A percentile compares a stretch with the other conserved stretches of the same genome.
Evolutionary conservation across 352 stramenopile species (phyloP).

Genomic region (Phytophthora tubulina): DNA sequence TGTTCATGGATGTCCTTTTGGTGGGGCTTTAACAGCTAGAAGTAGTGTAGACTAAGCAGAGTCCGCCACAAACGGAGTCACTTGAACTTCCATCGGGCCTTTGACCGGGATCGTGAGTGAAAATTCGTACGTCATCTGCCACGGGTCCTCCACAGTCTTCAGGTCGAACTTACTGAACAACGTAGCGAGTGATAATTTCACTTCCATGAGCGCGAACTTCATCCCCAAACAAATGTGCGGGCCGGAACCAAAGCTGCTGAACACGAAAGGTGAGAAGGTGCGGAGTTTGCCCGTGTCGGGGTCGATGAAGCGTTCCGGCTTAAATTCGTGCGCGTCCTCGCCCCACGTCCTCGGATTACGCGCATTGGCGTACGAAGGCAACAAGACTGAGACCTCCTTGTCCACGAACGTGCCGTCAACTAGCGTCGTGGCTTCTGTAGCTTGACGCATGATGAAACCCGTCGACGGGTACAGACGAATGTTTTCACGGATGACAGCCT

Average conservation of each 20-base stretch:
- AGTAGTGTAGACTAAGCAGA: background rate
- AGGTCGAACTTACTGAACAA: conserved; percentile 56
- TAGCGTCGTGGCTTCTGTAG: conserved; percentile 44
- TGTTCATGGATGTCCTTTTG: conserved; percentile 6
- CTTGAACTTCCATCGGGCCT: conserved; percentile 1
- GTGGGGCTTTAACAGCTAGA: conserved; percentile 1
- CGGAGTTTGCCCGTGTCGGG: conserved; percentile 8
- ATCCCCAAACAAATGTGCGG: conserved; percentile 60
- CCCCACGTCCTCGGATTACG: conserved; percentile 11
- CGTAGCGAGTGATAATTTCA: conserved; percentile 58
- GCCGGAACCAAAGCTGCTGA: conserved; percentile 51
- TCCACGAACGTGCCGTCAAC: conserved; percentile 59
- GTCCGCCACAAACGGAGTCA: background rate
- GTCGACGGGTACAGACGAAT: conserved; percentile 67
- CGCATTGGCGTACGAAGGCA: conserved; percentile 4
- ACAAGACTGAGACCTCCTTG: conserved; percentile 11
- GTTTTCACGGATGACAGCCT: conserved; percentile 62
- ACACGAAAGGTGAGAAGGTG: conserved; percentile 7
- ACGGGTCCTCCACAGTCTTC: conserved; percentile 45
- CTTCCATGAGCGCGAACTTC: conserved; percentile 57
- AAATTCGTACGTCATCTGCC: conserved; percentile 52
- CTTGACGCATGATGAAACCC: conserved; percentile 52
- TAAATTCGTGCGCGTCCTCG: conserved; percentile 1
- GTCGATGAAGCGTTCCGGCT: conserved; percentile 5
- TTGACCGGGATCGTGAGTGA: conserved; percentile 37